Base-by-base conservation (phyloP, 1,139 yeast genomes). In the Saccharomyces uvarum region DNA sequence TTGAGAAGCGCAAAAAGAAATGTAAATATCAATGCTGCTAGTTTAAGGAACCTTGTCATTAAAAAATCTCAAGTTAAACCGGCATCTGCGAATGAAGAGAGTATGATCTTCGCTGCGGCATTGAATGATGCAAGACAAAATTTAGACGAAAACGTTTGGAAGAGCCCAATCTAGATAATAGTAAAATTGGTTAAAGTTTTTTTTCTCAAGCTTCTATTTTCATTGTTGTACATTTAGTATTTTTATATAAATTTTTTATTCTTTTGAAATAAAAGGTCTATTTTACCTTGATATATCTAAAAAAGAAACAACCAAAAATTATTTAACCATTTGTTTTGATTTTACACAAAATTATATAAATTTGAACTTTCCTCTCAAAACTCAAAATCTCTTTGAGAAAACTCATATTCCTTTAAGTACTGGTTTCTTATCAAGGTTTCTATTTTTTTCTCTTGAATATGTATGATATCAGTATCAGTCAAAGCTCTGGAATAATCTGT, bases 381-480 rank as follows among this genome's bases (percentile, higher is more conserved):
- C 16, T 38, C 44, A 9, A 38, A 38, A 31, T 50, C 52, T 21
- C 41, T 28, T n/a, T 42, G 52, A 28, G 31, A 42, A 16, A 54
- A 49, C 38, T 55, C 59, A 14, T n/a, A 26, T 27, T 58, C 59
- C 27, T 53, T 49, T 26, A 48, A 51, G 41, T 65, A 64, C 26
- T 59, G 48, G 53, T 58, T 67, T 51, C 69, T 59, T 7, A 66
- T 67, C 27, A 68, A 52, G 1, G 66, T 54, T 31, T 67, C 71
- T 44, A 67, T 56, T 53, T 68, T 67, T 49, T 62, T 63, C 7
- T 63, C 60, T 56, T 68, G 72, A 1, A 67, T 57, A 27, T 61
- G 60, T 29, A 67, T 47, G 2, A 67, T 51, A 32, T 69, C 71
- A 41, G 67, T 70, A 2, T 61, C 62, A 16, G 63, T 59, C 38